Evolutionary conservation across 768 basidiomycete species (phyloP), one percentile per base, ranked within the genome.

Genomic region (Boletus fagicola): DNA sequence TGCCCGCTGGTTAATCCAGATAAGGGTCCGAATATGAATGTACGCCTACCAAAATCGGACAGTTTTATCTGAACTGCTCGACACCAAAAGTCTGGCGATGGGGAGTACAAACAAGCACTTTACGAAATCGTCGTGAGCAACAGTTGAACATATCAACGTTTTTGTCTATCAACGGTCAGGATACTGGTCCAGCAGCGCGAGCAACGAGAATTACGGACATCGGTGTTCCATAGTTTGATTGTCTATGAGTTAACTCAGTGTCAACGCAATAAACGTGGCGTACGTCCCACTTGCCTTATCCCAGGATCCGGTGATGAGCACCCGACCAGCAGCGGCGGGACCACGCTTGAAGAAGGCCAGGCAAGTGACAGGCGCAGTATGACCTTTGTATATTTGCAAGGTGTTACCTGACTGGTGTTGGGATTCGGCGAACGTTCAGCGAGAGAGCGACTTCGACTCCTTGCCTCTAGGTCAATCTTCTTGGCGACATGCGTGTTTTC

Each of bases 251-350:
- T 9, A 54, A 58, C 62, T 57, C 63, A 61, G 56, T 58, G 36
- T 6, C 47, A 47, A 45, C 38, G 35, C 43, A 15, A 40, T 35
- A 30, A 20, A 24, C 6, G 31, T 7, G 40, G 24, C 42, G 2
- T 52, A 50, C 45, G 61, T 61, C 24, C 30, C 20, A 55, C 71
- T 60, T 60, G 84, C 91, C 74, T 84, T 87, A 70, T 99, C 97
- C 97, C 97, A 99, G 46, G 94, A 94, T 22, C 91, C 94, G 44
- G 91, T 93, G 60, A 98, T 81, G 38, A 99, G 74, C 9, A 89
- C 69, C 59, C 69, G 73, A 55, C 79, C 74, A 15, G 71, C 75
- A 38, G 77, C 74, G 12, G 76, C 75, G 26, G 63, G 58, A 16
- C 53, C 62, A 54, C 71, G 76, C 60, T 83, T 77, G 61, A 75